Conservation (phyloP, 306 rosid genomes). For the Canavalia ensiformis region DNA sequence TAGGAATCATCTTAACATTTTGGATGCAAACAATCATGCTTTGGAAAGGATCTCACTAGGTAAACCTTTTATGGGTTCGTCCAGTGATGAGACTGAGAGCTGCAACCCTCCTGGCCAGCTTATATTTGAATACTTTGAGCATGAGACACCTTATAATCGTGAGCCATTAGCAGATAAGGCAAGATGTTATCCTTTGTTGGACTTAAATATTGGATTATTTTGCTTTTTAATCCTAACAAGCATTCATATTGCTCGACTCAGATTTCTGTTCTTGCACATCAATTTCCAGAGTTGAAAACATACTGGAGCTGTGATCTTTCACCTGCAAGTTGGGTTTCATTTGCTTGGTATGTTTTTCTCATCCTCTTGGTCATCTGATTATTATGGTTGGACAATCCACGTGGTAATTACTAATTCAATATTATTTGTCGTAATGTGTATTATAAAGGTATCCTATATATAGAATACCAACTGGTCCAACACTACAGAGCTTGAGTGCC, state of each 20-base stretch:
- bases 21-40: slow-evolving; percentile 59
- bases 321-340: slow-evolving; percentile 92
- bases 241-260: slow-evolving; percentile 53
- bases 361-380: slow-evolving; percentile 9
- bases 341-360: slow-evolving; percentile 75
- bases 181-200: slow-evolving; percentile 53
- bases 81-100: slow-evolving; percentile 78
- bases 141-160: slow-evolving; percentile 82
- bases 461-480: slow-evolving; percentile 94
- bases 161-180: slow-evolving; percentile 91
- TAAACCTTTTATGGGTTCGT: slow-evolving; percentile 65
- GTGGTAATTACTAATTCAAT: slow-evolving; percentile 35
- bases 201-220: slow-evolving; percentile 1
- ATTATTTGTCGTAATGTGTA: slow-evolving; percentile 16
- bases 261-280: slow-evolving; percentile 75
- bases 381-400: slow-evolving; percentile 28
- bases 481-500: slow-evolving; percentile 83
- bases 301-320: slow-evolving; percentile 87
- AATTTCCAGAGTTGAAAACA: slow-evolving; percentile 80
- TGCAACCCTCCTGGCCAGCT: slow-evolving; percentile 71
- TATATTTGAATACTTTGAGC: slow-evolving; percentile 78
- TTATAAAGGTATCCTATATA: slow-evolving; percentile 89
- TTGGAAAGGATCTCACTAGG: slow-evolving; percentile 57
- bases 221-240: slow-evolving; percentile 44
- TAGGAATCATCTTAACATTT: slow-evolving; percentile 54